phyloP scores from a whole-genome alignment of 495 filamentous ascomycete species.

The Penicillium fimorum region DNA sequence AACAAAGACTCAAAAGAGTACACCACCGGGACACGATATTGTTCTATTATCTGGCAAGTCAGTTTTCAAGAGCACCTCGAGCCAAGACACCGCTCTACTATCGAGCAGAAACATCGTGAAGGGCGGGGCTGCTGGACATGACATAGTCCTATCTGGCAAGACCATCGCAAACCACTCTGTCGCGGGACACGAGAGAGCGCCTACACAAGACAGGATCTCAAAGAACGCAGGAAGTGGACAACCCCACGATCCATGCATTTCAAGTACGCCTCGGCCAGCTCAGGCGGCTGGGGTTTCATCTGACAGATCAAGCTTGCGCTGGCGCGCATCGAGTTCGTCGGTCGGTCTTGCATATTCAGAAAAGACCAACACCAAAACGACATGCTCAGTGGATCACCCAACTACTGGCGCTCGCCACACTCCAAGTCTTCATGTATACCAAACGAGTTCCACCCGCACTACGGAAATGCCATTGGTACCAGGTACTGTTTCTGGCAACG shows the following conservation, averaged over 20 bases:
- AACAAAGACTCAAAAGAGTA: not conserved
- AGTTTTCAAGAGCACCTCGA: not conserved
- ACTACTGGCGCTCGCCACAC: not conserved
- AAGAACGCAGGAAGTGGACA: not conserved
- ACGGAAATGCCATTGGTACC: not conserved
- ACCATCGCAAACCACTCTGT: not conserved
- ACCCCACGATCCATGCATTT: constrained; percentile 5
- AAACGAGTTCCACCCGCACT: not conserved
- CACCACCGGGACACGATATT: constrained; percentile 1
- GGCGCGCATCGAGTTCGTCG: constrained; percentile 1
- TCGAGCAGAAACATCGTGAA: not conserved
- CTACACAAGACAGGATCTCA: not conserved
- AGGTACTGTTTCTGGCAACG: not conserved
- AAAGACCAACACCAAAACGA: not conserved
- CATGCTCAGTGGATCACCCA: not conserved
- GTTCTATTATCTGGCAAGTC: constrained; percentile 3
- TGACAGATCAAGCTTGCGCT: constrained; percentile 7
- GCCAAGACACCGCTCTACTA: not conserved
- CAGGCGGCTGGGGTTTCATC: not conserved
- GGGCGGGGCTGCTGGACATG: not conserved
- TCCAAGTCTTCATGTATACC: not conserved
- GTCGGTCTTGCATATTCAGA: not conserved
- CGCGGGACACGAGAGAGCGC: not conserved
- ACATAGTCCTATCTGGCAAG: constrained; percentile 1
- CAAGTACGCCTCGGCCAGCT: not conserved